These are phyloP conservation scores for Neophaeococcomyces aloes DNA, from an alignment of 2,329 filamentous ascomycete species.

Conservation along the genomic window DNA sequence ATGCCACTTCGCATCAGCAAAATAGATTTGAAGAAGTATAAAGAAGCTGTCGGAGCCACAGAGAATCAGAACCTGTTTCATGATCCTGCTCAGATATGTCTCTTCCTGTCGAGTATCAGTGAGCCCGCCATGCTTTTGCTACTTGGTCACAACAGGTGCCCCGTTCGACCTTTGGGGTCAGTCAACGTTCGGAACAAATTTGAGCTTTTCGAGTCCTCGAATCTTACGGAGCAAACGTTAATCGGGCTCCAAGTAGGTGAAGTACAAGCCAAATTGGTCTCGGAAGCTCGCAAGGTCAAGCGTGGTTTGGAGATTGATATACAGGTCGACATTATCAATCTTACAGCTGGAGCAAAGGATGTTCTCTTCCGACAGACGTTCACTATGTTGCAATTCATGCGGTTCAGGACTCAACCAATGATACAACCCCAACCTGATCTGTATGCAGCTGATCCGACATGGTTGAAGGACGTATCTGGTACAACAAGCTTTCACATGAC, in stretches of 20 bases:
- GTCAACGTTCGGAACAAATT: constrained; percentile 15
- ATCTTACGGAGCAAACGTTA: constrained; percentile 1
- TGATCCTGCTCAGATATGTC: not conserved
- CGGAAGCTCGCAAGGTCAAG: constrained; percentile 8
- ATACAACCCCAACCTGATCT: not conserved
- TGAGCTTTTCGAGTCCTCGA: constrained; percentile 11
- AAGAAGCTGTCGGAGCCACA: not conserved
- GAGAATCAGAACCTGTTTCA: not conserved
- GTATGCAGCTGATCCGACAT: not conserved
- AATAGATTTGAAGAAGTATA: constrained; percentile 1
- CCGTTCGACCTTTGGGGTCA: constrained; percentile 10
- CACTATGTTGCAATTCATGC: constrained; percentile 13
- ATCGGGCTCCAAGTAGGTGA: not conserved
- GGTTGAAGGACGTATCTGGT: not conserved
- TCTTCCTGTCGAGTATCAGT: constrained; percentile 11
- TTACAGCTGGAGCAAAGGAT: not conserved
- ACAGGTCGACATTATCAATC: constrained; percentile 7
- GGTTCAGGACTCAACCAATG: not conserved
- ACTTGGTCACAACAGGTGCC: constrained; percentile 7
- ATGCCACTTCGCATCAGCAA: constrained; percentile 5
- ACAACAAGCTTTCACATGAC: not conserved
- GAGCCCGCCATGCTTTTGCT: constrained; percentile 16
- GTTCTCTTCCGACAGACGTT: constrained; percentile 11
- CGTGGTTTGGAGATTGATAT: constrained; percentile 14
- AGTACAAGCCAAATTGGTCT: constrained; percentile 1